phyloP scores from a whole-genome alignment of 805 yeast species.

The Monosporozyma servazzii region DNA sequence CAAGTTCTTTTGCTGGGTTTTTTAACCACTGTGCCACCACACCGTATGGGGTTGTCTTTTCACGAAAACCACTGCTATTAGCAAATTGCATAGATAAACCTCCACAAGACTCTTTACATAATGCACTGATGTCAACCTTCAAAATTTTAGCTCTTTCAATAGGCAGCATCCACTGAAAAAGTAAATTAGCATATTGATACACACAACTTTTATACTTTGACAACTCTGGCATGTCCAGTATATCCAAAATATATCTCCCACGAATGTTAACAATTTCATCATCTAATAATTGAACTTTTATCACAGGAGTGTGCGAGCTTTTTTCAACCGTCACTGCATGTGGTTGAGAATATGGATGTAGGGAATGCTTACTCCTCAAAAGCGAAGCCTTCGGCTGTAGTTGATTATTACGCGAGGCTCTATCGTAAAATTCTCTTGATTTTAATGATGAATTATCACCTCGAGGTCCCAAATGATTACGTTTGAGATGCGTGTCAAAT shows the following conservation, averaged over 20 bases:
- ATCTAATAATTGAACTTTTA: slow-evolving; percentile 20
- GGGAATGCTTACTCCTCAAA: not conserved
- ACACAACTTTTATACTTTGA: slow-evolving; percentile 37
- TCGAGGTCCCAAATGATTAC: slow-evolving; percentile 1
- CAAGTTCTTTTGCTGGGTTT: not conserved
- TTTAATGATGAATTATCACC: slow-evolving; percentile 13
- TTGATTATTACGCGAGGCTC: not conserved
- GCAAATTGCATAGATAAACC: not conserved
- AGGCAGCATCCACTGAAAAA: slow-evolving; percentile 77
- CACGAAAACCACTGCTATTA: not conserved
- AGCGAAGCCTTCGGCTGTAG: not conserved
- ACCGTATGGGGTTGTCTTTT: slow-evolving; percentile 6
- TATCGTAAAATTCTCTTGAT: slow-evolving; percentile 22
- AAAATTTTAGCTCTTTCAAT: slow-evolving; percentile 69
- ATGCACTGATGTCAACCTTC: slow-evolving; percentile 36
- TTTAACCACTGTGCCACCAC: slow-evolving; percentile 15
- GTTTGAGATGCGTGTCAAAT: not conserved
- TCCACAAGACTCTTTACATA: not conserved
- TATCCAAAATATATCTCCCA: slow-evolving; percentile 11
- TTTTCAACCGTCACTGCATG: slow-evolving; percentile 1
- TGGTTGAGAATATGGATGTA: not conserved
- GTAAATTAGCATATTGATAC: slow-evolving; percentile 64
- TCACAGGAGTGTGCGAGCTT: slow-evolving; percentile 12
- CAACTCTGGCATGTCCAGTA: slow-evolving; percentile 21
- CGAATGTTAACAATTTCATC: slow-evolving; percentile 22